Percentiles rank a stretch among this genome's conserved stretches.
Evolutionary conservation across 2,329 filamentous ascomycete genomes (phyloP).

Genomic region (Nemania diffusa): DNA sequence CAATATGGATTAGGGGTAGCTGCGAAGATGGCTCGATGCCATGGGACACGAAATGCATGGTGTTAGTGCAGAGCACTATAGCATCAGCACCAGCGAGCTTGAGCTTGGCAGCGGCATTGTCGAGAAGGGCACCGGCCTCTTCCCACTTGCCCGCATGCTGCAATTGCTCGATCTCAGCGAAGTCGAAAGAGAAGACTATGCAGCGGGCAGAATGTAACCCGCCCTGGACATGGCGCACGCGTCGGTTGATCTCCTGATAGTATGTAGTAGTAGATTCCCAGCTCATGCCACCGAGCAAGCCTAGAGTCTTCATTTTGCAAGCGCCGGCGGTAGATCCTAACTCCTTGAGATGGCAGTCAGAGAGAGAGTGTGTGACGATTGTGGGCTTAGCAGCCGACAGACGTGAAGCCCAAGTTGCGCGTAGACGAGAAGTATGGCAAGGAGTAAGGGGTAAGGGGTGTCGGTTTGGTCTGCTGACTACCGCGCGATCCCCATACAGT

Average conservation of each 20-base stretch:
- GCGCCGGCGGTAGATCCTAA: conserved; percentile 1
- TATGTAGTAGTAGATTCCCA: conserved; percentile 39
- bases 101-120: conserved; percentile 28
- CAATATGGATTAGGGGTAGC: conserved; percentile 36
- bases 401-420: not conserved
- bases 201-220: conserved; percentile 37
- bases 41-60: conserved; percentile 36
- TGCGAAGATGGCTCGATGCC: conserved; percentile 29
- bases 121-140: conserved; percentile 34
- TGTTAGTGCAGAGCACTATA: conserved; percentile 40
- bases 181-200: conserved; percentile 39
- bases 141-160: conserved; percentile 36
- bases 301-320: conserved; percentile 32
- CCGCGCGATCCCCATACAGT: conserved; percentile 20
- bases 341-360: not conserved
- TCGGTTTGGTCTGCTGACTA: conserved; percentile 14
- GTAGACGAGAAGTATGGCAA: conserved; percentile 2
- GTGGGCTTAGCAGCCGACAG: not conserved
- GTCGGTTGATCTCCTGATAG: conserved; percentile 39
- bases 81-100: conserved; percentile 37
- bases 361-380: not conserved
- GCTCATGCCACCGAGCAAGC: conserved; percentile 39
- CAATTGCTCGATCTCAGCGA: conserved; percentile 34
- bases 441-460: too few species aligned
- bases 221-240: conserved; percentile 33